phyloP scores from a whole-genome alignment of 306 rosid species.

The Benincasa hispida region DNA sequence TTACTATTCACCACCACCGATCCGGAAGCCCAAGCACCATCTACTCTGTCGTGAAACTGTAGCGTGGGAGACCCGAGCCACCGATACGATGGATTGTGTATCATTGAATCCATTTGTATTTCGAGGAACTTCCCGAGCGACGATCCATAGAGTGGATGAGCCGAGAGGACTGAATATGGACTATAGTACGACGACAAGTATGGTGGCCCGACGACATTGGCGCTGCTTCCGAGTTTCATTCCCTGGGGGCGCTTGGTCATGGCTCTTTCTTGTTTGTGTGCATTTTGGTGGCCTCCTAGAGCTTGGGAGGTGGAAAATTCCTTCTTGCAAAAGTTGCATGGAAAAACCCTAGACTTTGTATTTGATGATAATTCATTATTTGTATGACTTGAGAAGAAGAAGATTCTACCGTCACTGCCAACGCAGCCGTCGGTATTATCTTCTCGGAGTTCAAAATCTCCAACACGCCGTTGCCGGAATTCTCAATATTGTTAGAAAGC shows the following conservation, averaged over 20 bases:
- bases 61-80: neutral
- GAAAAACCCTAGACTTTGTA: constrained; percentile 22
- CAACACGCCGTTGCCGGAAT: neutral
- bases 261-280: constrained; percentile 66
- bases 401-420: neutral
- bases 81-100: constrained; percentile 36
- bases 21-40: neutral
- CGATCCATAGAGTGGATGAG: constrained; percentile 21
- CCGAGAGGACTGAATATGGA: constrained; percentile 19
- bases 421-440: too few species aligned
- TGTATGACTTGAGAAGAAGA: neutral
- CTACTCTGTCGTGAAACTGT: neutral
- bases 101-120: constrained; percentile 43
- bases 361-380: neutral
- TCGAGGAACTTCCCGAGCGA: too few species aligned
- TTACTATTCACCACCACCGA: neutral
- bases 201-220: neutral
- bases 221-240: neutral
- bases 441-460: too few species aligned
- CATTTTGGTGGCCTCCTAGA: constrained; percentile 76
- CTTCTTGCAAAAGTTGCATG: constrained; percentile 60
- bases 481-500: constrained; percentile 15
- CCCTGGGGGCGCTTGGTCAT: constrained; percentile 54
- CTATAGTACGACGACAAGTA: constrained; percentile 1
- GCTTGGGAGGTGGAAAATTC: constrained; percentile 72